Base-by-base conservation (phyloP, 176 grass and related monocot genomes). In the Cymbopogon citratus region DNA sequence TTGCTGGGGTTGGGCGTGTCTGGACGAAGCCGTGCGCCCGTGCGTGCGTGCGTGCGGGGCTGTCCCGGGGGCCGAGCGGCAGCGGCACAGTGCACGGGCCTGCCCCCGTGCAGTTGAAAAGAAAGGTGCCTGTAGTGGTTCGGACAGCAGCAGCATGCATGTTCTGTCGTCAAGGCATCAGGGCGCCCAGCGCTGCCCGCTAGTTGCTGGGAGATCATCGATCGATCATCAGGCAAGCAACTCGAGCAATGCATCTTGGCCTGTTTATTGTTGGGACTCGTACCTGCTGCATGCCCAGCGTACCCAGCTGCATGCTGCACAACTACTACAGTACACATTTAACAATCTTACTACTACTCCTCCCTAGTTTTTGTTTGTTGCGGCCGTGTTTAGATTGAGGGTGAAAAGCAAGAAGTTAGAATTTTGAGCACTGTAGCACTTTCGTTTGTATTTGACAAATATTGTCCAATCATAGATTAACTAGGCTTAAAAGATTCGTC, bases 61-160 rank as follows among this genome's bases (percentile, higher is more conserved):
- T 52, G 73, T 72, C n/a, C 69, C 73, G 62, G 65, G 76, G 63
- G 74, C 26, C 23, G 44, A 27, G 71, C 16, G 12, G 0, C 59
- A 15, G 21, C 7, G 13, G 33, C 23, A 80, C 84, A 80, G 84
- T 80, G 46, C 24, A 9, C 16, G n/a, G n/a, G n/a, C 41, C 28
- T 16, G 40, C 3, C 66, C 38, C 25, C 75, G 39, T 19, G 63
- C 77, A 52, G 77, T 52, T 68, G 86, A 88, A 66, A 88, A 84
- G 86, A 84, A 74, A 80, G 81, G 68, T 84, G 75, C 80, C 35
- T 88, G 86, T 80, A 84, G 75, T 21, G 13, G 60, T 31, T 87
- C 80, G 78, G 86, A 72, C 80, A 71, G 28, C 77, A 52, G 34
- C 64, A 75, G 41, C 54, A 34, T 78, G 66, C 66, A 70, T 76